A percentile compares a stretch with the other conserved stretches of the same genome.
Conservation (phyloP, 2,329 filamentous ascomycete genomes). For the Fusarium chlamydosporum region DNA sequence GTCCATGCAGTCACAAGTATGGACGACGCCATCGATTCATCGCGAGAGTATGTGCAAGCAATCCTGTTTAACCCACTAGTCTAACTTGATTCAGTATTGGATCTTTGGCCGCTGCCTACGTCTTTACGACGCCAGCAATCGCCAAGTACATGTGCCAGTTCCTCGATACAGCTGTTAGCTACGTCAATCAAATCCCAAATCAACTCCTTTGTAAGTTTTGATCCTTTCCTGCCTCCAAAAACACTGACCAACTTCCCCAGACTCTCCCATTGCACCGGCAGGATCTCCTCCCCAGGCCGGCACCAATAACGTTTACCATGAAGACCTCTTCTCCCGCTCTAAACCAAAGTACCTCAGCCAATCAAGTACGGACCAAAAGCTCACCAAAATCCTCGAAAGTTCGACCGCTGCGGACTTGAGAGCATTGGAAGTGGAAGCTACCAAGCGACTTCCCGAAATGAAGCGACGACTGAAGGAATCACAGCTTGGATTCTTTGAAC, state of each 20-base stretch:
- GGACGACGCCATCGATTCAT: conserved; percentile 34
- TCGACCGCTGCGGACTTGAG: background rate
- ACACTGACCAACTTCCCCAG: background rate
- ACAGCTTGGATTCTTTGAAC: conserved; percentile 34
- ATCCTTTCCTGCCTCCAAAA: fast-evolving
- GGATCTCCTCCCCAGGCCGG: conserved; percentile 11
- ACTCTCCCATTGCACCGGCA: conserved; percentile 19
- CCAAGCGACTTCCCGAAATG: conserved; percentile 13
- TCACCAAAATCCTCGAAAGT: background rate
- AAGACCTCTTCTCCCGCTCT: conserved; percentile 18
- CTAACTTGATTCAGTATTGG: conserved; percentile 13
- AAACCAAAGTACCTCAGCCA: conserved; percentile 31
- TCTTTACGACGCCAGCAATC: conserved; percentile 30
- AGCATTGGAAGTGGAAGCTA: conserved; percentile 23
- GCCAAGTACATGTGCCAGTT: conserved; percentile 39
- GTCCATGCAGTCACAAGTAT: conserved; percentile 38
- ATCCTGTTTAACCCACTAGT: fast-evolving
- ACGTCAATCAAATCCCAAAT: conserved; percentile 25
- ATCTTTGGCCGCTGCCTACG: conserved; percentile 18
- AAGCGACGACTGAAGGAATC: conserved; percentile 23
- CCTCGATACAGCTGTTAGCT: conserved; percentile 23
- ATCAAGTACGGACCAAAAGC: background rate
- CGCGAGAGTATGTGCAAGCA: conserved; percentile 1
- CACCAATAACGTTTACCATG: conserved; percentile 5
- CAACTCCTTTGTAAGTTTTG: conserved; percentile 17